These are phyloP conservation scores for Boletus smithii DNA, from an alignment of 1,284 basidiomycete species.

Conservation along the genomic window DNA sequence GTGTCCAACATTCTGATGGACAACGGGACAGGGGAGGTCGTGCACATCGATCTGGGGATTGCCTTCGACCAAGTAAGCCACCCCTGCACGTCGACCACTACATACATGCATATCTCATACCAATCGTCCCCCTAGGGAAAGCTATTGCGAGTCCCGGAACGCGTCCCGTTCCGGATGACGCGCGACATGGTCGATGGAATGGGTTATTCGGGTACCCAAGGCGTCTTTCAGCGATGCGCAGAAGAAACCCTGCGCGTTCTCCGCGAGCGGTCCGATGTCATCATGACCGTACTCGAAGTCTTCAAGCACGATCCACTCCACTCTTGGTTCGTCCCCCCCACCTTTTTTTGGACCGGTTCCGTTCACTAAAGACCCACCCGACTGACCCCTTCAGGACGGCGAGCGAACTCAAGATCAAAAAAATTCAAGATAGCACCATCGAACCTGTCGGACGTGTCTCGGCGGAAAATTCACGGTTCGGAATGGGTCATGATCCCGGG, in stretches of 20 bases:
- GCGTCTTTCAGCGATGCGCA: constrained; percentile 92
- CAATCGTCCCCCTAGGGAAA: constrained; percentile 59
- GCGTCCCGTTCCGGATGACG: constrained; percentile 93
- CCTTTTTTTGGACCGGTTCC: too few relatives aligned
- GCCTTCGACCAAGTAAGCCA: constrained; percentile 86
- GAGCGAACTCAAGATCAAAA: constrained; percentile 67
- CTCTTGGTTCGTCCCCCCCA: constrained; percentile 62
- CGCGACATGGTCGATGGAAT: constrained; percentile 93
- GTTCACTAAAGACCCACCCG: too few relatives aligned
- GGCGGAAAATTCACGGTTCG: constrained; percentile 27
- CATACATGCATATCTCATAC: background rate
- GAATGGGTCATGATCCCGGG: constrained; percentile 53
- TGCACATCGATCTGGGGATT: constrained; percentile 95
- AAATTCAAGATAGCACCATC: constrained; percentile 45
- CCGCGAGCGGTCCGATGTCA: constrained; percentile 78
- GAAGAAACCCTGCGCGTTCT: constrained; percentile 93
- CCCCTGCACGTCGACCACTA: too few relatives aligned
- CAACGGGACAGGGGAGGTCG: constrained; percentile 77
- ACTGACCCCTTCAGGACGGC: constrained; percentile 60
- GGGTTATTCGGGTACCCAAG: constrained; percentile 86
- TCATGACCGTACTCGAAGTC: constrained; percentile 94
- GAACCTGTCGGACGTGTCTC: constrained; percentile 21
- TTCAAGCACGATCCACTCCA: constrained; percentile 97
- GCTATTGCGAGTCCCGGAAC: constrained; percentile 78
- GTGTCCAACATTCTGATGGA: constrained; percentile 92